Percentiles rank a stretch among this genome's conserved stretches.
These are phyloP conservation scores for Hypoxylon fuscum DNA, from an alignment of 495 filamentous ascomycete genomes.

Conservation along the genomic window DNA sequence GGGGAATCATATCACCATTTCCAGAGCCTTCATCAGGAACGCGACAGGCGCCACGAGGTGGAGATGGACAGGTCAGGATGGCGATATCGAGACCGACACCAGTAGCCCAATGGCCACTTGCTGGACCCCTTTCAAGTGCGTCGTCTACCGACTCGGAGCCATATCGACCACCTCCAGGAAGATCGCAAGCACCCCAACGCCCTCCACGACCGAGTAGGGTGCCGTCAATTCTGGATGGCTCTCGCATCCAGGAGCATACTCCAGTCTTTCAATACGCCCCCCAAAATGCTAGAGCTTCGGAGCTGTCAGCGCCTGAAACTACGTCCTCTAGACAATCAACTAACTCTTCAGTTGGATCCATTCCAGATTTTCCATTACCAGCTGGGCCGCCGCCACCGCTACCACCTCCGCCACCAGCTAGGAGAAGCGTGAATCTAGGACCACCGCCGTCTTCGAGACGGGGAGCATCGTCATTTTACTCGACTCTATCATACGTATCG, in stretches of 20 bases:
- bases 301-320: conserved; percentile 48
- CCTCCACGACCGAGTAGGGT: conserved; percentile 72
- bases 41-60: conserved; percentile 50
- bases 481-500: conserved; percentile 78
- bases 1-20: conserved; percentile 33
- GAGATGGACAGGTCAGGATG: conserved; percentile 54
- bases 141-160: conserved; percentile 47
- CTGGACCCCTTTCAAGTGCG: conserved; percentile 55
- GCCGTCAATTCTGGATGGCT: conserved; percentile 61
- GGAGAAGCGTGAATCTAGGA: conserved; percentile 66
- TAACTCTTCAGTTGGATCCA: conserved; percentile 65
- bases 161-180: conserved; percentile 59
- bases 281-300: conserved; percentile 46
- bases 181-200: conserved; percentile 70
- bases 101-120: conserved; percentile 60
- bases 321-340: conserved; percentile 60
- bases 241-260: conserved; percentile 58
- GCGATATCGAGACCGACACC: conserved; percentile 63
- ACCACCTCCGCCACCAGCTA: conserved; percentile 47
- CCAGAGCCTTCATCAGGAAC: conserved; percentile 37
- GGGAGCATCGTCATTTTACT: conserved; percentile 78
- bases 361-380: conserved; percentile 69
- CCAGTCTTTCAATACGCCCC: conserved; percentile 62
- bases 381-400: too few relatives aligned
- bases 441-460: conserved; percentile 74